Percentiles rank a stretch among this genome's conserved stretches.
phyloP scores from a whole-genome alignment of 2,329 filamentous ascomycete species.

The Cladophialophora yegresii region DNA sequence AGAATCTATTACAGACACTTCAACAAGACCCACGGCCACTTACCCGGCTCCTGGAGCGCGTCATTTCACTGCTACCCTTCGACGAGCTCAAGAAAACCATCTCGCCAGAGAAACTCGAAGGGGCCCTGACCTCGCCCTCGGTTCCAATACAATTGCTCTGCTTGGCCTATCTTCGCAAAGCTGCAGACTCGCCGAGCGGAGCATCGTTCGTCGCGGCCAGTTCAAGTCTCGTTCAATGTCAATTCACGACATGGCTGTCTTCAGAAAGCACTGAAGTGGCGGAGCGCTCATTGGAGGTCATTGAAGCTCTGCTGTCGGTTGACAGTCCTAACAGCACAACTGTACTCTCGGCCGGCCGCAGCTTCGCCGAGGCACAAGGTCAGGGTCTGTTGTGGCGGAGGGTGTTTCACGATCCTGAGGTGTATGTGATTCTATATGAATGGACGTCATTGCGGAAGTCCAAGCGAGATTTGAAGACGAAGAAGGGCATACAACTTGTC shows the following conservation, averaged over 20 bases:
- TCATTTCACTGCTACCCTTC: slow-evolving; percentile 54
- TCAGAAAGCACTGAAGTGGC: slow-evolving; percentile 59
- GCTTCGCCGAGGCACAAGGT: slow-evolving; percentile 43
- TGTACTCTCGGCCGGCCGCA: slow-evolving; percentile 31
- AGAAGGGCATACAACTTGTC: slow-evolving; percentile 49
- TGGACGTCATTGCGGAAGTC: slow-evolving; percentile 46
- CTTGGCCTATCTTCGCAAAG: slow-evolving; percentile 59
- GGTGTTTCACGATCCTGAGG: slow-evolving; percentile 61
- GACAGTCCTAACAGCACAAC: slow-evolving; percentile 46
- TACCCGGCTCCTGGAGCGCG: slow-evolving; percentile 55
- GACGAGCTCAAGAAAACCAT: slow-evolving; percentile 52
- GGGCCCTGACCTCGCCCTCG: slow-evolving; percentile 55
- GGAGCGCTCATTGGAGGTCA: slow-evolving; percentile 54
- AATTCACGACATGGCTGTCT: slow-evolving; percentile 62
- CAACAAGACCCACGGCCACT: slow-evolving; percentile 61
- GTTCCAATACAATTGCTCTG: slow-evolving; percentile 59
- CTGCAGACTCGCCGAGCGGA: slow-evolving; percentile 54
- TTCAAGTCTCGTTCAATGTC: slow-evolving; percentile 55
- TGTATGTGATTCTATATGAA: slow-evolving; percentile 58
- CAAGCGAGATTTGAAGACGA: slow-evolving; percentile 48
- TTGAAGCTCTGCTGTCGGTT: slow-evolving; percentile 56
- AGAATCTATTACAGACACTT: slow-evolving; percentile 40
- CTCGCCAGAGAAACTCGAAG: slow-evolving; percentile 56
- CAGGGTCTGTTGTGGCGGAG: slow-evolving; percentile 63
- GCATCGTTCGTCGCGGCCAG: slow-evolving; percentile 61